Evolutionary conservation across 148 eudicot species (phyloP).

Genomic region (Pouteria glomerata): DNA sequence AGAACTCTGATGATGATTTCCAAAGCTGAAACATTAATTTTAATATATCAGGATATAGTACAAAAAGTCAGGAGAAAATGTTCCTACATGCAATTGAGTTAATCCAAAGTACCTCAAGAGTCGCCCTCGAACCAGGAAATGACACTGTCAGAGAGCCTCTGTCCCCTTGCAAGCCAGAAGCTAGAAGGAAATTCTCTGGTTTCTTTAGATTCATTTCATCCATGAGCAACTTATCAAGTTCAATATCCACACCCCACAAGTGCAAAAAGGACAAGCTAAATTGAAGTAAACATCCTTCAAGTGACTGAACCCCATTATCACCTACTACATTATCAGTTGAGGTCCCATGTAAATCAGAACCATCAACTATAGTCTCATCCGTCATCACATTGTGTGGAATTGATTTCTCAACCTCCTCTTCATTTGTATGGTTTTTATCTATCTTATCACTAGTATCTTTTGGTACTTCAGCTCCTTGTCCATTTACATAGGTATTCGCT

Average conservation of each 20-base stretch:
- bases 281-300: slow-evolving; percentile 49
- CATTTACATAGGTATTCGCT: slow-evolving; percentile 20
- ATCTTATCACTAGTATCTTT: slow-evolving; percentile 21
- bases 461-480: slow-evolving; percentile 14
- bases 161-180: slow-evolving; percentile 90
- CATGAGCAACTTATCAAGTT: slow-evolving; percentile 64
- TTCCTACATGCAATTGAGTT: slow-evolving; percentile 19
- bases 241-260: slow-evolving; percentile 75
- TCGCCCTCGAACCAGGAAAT: slow-evolving; percentile 63
- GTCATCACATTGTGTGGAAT: slow-evolving; percentile 20
- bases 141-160: slow-evolving; percentile 86
- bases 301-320: slow-evolving; percentile 24
- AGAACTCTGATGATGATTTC: slow-evolving; percentile 93
- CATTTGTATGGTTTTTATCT: slow-evolving; percentile 21
- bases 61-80: slow-evolving; percentile 2
- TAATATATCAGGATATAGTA: slow-evolving; percentile 21
- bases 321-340: slow-evolving; percentile 24
- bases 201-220: slow-evolving; percentile 70
- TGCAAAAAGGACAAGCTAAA: slow-evolving; percentile 88
- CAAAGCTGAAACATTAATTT: slow-evolving; percentile 71
- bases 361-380: slow-evolving; percentile 19
- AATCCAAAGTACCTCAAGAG: slow-evolving; percentile 65
- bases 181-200: slow-evolving; percentile 48
- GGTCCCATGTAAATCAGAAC: slow-evolving; percentile 25
- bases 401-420: slow-evolving; percentile 12